Percentiles rank a stretch among this genome's conserved stretches.
Evolutionary conservation across 768 basidiomycete species (phyloP).

Genomic region (Phaeotremella skinneri): DNA sequence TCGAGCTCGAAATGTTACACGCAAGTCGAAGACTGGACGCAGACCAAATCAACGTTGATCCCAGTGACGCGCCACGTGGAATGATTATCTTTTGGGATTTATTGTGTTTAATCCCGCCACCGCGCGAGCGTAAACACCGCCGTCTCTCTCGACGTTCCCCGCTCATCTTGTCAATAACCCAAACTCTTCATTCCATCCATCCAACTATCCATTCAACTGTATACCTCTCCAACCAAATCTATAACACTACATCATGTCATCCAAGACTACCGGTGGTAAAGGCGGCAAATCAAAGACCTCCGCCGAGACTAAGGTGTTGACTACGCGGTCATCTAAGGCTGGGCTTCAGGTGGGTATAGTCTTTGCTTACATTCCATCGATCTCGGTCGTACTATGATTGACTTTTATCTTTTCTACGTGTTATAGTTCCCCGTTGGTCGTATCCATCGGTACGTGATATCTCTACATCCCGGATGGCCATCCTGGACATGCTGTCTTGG

Average conservation of each 20-base stretch:
- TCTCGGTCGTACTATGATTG: background rate
- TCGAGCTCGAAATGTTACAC: no score
- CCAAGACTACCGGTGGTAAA: conserved; percentile 48
- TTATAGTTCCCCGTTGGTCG: conserved; percentile 89
- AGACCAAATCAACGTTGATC: no score
- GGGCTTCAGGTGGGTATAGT: conserved; percentile 69
- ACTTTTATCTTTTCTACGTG: background rate
- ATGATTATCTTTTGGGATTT: background rate
- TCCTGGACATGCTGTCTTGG: background rate
- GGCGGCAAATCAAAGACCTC: conserved; percentile 53
- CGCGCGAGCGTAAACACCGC: conserved; percentile 16
- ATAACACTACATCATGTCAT: conserved; percentile 32
- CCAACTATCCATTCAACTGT: conserved; percentile 3
- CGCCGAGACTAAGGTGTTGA: conserved; percentile 51
- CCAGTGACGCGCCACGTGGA: background rate
- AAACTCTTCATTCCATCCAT: conserved; percentile 5
- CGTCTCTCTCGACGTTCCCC: conserved; percentile 3
- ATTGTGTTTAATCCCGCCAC: background rate
- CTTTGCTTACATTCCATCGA: conserved; percentile 8
- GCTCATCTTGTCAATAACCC: background rate
- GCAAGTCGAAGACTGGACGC: no score
- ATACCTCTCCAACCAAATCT: background rate
- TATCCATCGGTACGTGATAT: conserved; percentile 77
- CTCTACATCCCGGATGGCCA: background rate
- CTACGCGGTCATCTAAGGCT: conserved; percentile 69